Conservation (phyloP, 257 asterid genomes). For the Solanum microdontum region DNA sequence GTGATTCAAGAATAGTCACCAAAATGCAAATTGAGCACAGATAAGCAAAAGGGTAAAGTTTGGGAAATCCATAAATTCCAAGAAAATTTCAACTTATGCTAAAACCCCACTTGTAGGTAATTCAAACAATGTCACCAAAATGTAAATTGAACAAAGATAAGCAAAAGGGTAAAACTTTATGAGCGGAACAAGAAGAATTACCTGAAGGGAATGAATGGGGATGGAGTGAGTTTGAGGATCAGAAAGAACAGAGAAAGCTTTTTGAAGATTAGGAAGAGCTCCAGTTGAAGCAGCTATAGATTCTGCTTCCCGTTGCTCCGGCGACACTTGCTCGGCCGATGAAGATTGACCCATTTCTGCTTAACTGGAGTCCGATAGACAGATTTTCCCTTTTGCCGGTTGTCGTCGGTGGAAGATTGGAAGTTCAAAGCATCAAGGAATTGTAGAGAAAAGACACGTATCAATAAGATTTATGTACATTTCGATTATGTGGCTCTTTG, state of each 20-base stretch:
- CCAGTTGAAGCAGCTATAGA: constrained; percentile 83
- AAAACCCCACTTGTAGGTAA: not conserved
- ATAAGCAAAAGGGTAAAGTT: not conserved
- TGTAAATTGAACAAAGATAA: not conserved
- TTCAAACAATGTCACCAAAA: not conserved
- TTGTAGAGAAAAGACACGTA: not conserved
- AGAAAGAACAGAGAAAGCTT: constrained; percentile 59
- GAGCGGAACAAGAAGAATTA: not conserved
- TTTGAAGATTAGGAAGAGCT: constrained; percentile 54
- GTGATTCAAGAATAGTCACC: not conserved
- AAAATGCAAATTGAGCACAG: not conserved
- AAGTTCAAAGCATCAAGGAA: not conserved
- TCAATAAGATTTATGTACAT: not conserved
- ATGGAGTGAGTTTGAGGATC: constrained; percentile 53
- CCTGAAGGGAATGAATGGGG: constrained; percentile 59
- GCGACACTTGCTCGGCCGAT: constrained; percentile 41
- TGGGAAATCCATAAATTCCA: not conserved
- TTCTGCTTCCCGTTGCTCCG: constrained; percentile 58
- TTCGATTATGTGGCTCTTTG: not conserved
- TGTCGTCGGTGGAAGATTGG: not conserved
- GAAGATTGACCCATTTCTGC: constrained; percentile 76
- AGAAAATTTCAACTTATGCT: not conserved
- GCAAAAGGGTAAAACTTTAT: not conserved
- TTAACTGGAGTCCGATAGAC: not conserved
- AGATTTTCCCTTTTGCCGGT: not conserved